A percentile compares a stretch with the other conserved stretches of the same genome.
Evolutionary conservation across 495 filamentous ascomycete genomes (phyloP).

Genomic region (Entonaema liquescens): DNA sequence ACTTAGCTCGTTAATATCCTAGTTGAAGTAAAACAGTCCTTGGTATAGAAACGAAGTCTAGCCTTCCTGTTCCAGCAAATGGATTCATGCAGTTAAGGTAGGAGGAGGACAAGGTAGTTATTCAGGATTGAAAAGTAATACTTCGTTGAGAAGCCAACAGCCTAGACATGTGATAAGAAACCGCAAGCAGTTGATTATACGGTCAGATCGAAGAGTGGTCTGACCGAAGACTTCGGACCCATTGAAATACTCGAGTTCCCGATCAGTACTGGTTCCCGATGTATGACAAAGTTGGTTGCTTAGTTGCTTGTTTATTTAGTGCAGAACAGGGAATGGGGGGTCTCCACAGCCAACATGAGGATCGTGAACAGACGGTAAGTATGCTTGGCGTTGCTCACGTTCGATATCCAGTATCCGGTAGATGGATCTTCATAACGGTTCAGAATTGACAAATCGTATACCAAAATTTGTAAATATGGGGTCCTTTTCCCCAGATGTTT

Average conservation of each 20-base stretch:
- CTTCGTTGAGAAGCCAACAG: too few species aligned
- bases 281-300: background rate
- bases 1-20: too few species aligned
- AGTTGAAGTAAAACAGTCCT: too few species aligned
- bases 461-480: background rate
- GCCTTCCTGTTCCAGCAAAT: too few species aligned
- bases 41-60: too few species aligned
- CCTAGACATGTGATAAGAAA: background rate
- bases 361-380: background rate
- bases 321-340: background rate
- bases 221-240: background rate
- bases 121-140: too few species aligned
- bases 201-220: background rate
- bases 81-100: too few species aligned
- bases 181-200: background rate
- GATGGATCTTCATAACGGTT: too few species aligned
- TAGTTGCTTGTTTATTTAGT: constrained; percentile 1
- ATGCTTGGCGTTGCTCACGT: too few species aligned
- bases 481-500: background rate
- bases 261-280: too few species aligned
- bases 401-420: too few species aligned
- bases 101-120: too few species aligned
- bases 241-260: background rate
- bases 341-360: background rate
- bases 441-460: background rate